Percentiles rank a stretch among this genome's conserved stretches.
Conservation (phyloP, 306 rosid genomes). For the Vigna angularis region DNA sequence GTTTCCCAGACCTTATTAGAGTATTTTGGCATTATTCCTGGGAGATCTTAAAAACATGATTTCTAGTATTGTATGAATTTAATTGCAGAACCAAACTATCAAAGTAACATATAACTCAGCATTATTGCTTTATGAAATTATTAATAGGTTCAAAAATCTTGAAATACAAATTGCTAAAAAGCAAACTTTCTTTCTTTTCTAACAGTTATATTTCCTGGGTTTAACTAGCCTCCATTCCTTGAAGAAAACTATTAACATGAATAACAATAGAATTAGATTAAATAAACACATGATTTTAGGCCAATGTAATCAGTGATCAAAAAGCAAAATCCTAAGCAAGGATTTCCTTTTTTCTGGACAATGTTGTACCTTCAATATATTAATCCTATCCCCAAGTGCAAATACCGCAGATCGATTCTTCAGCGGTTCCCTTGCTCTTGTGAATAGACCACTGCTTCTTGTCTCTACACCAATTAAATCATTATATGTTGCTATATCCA, state of each 20-base stretch:
- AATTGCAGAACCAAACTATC: slow-evolving; percentile 31
- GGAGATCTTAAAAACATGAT: neutral
- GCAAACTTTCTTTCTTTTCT: neutral
- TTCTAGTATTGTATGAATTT: neutral
- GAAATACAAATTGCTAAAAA: neutral
- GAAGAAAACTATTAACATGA: slow-evolving; percentile 16
- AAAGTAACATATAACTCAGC: slow-evolving; percentile 23
- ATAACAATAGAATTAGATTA: neutral
- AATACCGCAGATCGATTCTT: slow-evolving; percentile 97
- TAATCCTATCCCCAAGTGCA: slow-evolving; percentile 94
- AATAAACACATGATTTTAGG: slow-evolving; percentile 7
- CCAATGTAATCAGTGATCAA: slow-evolving; percentile 21
- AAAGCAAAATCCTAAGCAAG: slow-evolving; percentile 33
- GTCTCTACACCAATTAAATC: slow-evolving; percentile 98
- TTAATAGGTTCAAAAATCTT: slow-evolving; percentile 1
- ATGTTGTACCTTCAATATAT: slow-evolving; percentile 72
- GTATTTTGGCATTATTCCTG: neutral
- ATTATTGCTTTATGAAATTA: slow-evolving; percentile 9
- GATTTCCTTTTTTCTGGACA: neutral
- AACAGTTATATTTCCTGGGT: neutral
- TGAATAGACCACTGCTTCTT: slow-evolving; percentile 79
- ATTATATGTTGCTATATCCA: slow-evolving; percentile 93
- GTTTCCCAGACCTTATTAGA: neutral
- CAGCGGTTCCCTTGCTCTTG: slow-evolving; percentile 87
- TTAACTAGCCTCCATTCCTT: slow-evolving; percentile 10